Evolutionary conservation across 441 rosid species (phyloP), one percentile per base, ranked within the genome.

Genomic region (Populus trichocarpa): DNA sequence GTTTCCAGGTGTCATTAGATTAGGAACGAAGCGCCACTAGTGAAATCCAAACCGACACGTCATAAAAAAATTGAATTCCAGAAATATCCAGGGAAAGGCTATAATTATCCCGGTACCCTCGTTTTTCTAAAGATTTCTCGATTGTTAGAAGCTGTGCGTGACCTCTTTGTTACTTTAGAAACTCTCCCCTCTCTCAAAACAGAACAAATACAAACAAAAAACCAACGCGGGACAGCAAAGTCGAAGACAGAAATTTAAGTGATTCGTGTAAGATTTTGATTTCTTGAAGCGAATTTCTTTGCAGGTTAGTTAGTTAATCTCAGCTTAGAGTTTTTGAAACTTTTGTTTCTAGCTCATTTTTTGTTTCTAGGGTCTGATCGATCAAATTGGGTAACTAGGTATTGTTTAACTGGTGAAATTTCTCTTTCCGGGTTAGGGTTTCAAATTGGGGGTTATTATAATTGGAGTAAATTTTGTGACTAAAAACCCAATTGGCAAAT

Each of bases 1-100:
- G n/a, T 33, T 8, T 32, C 67, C 81, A 70, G 78, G 77, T 77
- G 82, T 38, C 16, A 22, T 0, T 65, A 26, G 53, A 3, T 10
- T 0, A 16, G 69, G 81, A 69, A 50, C 64, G 64, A 79, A 67
- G 26, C 59, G 73, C 76, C 73, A 75, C 78, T 68, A 72, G 28
- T 42, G 36, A 26, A 12, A 50, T 18, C 28, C 35, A 7, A 11
- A 1, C 7, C 7, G 78, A 84, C 89, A 80, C 88, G 88, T 83
- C 81, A 83, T 74, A 46, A 63, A 8, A 8, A 28, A 4, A 8
- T 12, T 40, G 67, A 6, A 63, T 20, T 10, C 72, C 67, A 74
- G 84, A 86, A 87, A 86, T 86, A 80, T 87, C 88, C 79, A 77
- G 90, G 83, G 84, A 84, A 85, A 46, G 79, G 83, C 75, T 87